Evolutionary conservation across 306 rosid genomes (phyloP).

Genomic region (Dalbergia oliveri): DNA sequence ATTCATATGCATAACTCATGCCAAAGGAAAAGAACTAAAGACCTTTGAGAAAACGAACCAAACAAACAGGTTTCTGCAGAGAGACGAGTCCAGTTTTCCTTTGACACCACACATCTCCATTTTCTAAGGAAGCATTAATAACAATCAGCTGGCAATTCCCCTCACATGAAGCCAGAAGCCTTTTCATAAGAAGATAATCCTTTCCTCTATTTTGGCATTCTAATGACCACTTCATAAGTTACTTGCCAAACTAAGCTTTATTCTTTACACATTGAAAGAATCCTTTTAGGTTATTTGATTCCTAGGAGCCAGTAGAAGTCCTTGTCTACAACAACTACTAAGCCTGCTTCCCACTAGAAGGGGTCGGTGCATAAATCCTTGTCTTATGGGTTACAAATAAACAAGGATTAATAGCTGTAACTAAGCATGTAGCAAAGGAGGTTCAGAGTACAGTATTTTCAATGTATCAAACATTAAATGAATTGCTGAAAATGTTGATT

Average conservation of each 20-base stretch:
- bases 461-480: constrained; percentile 14
- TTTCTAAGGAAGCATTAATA: constrained; percentile 33
- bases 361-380: not conserved
- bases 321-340: not conserved
- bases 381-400: constrained; percentile 16
- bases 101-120: constrained; percentile 20
- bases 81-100: constrained; percentile 11
- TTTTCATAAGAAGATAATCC: constrained; percentile 22
- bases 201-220: constrained; percentile 18
- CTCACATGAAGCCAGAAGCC: not conserved
- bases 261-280: constrained; percentile 11
- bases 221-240: constrained; percentile 15
- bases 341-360: too few species aligned
- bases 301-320: constrained; percentile 16
- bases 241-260: not conserved
- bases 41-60: constrained; percentile 4
- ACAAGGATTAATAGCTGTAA: not conserved
- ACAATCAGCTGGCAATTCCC: not conserved
- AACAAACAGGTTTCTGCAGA: constrained; percentile 25
- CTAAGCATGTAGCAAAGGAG: constrained; percentile 3
- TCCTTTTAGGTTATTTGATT: constrained; percentile 14
- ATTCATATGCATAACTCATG: constrained; percentile 29
- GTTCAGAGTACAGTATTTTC: not conserved
- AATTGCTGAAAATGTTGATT: constrained; percentile 22
- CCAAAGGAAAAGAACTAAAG: constrained; percentile 20